Conservation (phyloP, 2,329 filamentous ascomycete species). For the Colletotrichum spaethianum region DNA sequence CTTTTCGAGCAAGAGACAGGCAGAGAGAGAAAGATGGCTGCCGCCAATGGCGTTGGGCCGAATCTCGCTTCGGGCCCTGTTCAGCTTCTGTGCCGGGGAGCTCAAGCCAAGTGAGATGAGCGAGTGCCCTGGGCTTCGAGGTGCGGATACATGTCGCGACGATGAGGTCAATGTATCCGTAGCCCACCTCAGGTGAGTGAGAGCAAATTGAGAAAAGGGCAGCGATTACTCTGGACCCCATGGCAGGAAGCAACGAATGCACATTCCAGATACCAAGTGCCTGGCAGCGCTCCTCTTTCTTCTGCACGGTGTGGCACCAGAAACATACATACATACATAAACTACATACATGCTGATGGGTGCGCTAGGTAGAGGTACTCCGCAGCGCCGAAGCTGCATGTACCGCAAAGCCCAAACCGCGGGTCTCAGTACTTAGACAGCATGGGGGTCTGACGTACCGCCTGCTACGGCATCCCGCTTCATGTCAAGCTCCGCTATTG, state of each 20-base stretch:
- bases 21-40: not conserved
- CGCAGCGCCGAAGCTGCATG: not conserved
- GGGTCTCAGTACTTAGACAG: not conserved
- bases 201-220: not conserved
- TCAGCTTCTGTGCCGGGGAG: not conserved
- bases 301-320: conserved; percentile 17
- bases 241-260: conserved; percentile 2
- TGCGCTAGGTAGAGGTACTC: conserved; percentile 16
- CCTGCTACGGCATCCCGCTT: not conserved
- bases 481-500: conserved; percentile 20
- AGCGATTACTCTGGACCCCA: conserved; percentile 4
- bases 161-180: not conserved
- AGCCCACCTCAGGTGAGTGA: not conserved
- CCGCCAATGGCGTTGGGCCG: not conserved
- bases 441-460: not conserved
- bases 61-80: not conserved
- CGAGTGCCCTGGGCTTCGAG: not conserved
- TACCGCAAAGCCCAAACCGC: not conserved
- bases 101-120: not conserved
- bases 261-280: conserved; percentile 7
- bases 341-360: conserved; percentile 28
- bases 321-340: too few relatives aligned
- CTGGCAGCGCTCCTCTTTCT: conserved; percentile 21
- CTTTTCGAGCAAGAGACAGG: not conserved
- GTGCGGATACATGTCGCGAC: not conserved